Conservation (phyloP, 164 flowering plant genomes). For the Akebia trifoliata region DNA sequence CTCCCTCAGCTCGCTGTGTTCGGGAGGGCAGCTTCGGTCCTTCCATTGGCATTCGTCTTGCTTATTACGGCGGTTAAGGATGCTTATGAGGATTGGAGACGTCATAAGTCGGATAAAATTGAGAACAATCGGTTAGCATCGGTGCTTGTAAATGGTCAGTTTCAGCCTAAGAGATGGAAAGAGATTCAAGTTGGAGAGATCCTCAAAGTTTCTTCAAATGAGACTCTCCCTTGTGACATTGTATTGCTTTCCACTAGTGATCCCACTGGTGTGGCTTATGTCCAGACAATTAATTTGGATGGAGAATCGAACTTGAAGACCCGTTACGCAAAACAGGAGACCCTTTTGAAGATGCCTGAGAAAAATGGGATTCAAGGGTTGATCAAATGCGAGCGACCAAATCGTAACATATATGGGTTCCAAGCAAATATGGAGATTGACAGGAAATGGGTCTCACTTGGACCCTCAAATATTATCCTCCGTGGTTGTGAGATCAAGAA, state of each 20-base stretch:
- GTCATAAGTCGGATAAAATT: conserved; percentile 71
- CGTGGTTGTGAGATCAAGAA: conserved; percentile 97
- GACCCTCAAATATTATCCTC: conserved; percentile 86
- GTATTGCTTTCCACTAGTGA: conserved; percentile 90
- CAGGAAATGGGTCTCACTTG: conserved; percentile 77
- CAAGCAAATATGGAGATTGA: conserved; percentile 86
- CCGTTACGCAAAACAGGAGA: conserved; percentile 95
- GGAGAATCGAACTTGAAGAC: conserved; percentile 97
- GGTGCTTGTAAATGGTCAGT: conserved; percentile 48
- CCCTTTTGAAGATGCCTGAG: conserved; percentile 51
- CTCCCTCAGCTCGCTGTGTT: conserved; percentile 95
- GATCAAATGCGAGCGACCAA: conserved; percentile 89
- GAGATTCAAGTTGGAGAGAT: conserved; percentile 83
- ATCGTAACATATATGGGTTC: conserved; percentile 94
- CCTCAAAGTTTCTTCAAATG: conserved; percentile 58
- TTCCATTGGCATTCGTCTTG: conserved; percentile 86
- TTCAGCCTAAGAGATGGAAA: conserved; percentile 70
- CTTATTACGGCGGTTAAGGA: conserved; percentile 86
- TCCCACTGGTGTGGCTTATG: conserved; percentile 88
- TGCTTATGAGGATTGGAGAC: conserved; percentile 87
- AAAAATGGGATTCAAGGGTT: conserved; percentile 52
- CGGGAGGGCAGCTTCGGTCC: conserved; percentile 69
- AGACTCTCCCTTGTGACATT: conserved; percentile 87
- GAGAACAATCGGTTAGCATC: conserved; percentile 77
- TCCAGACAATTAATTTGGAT: conserved; percentile 92